Evolutionary conservation across 495 filamentous ascomycete genomes (phyloP).

Genomic region (Xylaria longipes): DNA sequence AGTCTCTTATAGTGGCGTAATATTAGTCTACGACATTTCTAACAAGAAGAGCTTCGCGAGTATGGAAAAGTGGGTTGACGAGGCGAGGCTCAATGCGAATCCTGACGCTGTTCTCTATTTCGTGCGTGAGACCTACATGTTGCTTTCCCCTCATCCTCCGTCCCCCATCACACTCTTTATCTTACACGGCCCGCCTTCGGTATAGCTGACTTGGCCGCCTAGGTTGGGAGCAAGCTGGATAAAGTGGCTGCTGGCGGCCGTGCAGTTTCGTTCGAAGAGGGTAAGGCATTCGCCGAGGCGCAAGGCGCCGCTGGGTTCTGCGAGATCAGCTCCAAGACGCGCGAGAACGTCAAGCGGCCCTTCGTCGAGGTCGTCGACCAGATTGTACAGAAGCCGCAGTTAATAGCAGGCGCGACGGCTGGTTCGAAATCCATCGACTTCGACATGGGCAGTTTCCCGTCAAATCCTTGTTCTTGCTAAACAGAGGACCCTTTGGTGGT

Average conservation of each 20-base stretch:
- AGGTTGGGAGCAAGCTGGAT: slow-evolving; percentile 64
- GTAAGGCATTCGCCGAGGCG: slow-evolving; percentile 54
- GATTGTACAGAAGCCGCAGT: slow-evolving; percentile 54
- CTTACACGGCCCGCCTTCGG: background rate
- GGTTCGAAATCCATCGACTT: slow-evolving; percentile 21
- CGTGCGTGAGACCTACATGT: slow-evolving; percentile 39
- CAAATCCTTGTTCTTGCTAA: slow-evolving; percentile 36
- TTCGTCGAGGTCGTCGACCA: slow-evolving; percentile 62
- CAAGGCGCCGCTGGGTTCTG: slow-evolving; percentile 56
- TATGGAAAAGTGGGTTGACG: slow-evolving; percentile 67
- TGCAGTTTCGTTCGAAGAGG: slow-evolving; percentile 59
- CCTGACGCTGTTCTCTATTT: slow-evolving; percentile 60
- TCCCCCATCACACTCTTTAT: background rate
- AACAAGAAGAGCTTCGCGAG: slow-evolving; percentile 59
- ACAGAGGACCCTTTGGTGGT: background rate
- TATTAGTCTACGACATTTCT: slow-evolving; percentile 66
- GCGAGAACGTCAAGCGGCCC: slow-evolving; percentile 58
- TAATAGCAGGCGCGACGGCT: slow-evolving; percentile 39
- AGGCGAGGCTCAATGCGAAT: slow-evolving; percentile 59
- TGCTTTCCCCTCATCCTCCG: background rate
- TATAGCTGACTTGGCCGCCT: slow-evolving; percentile 16
- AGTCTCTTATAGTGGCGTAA: slow-evolving; percentile 46
- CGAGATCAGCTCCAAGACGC: slow-evolving; percentile 62
- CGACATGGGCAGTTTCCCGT: slow-evolving; percentile 6
- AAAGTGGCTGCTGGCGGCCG: slow-evolving; percentile 48